phyloP scores from a whole-genome alignment of 176 grass and related monocot genomes.

The Oryza meyeriana region DNA sequence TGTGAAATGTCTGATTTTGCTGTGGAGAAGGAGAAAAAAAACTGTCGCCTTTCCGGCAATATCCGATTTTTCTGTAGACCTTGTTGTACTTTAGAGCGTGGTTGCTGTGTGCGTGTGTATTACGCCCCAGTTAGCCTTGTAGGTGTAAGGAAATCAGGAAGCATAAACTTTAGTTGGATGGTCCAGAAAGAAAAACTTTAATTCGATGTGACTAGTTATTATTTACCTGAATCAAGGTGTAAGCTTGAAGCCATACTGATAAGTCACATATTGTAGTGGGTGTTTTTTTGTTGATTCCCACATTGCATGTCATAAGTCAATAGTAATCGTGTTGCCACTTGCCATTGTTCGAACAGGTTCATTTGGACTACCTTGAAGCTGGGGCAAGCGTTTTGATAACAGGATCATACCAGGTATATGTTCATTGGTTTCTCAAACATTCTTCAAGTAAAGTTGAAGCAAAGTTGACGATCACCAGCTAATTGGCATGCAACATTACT shows the following conservation, averaged over 20 bases:
- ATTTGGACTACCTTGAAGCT: conserved; percentile 83
- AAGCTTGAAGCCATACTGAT: not conserved
- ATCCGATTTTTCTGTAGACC: not conserved
- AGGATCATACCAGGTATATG: conserved; percentile 82
- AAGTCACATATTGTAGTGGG: not conserved
- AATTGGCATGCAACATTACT: not conserved
- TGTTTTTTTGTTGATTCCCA: not conserved
- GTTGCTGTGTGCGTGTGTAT: not conserved
- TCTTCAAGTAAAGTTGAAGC: not conserved
- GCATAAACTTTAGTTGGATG: not conserved
- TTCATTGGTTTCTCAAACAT: not conserved
- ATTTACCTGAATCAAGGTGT: not conserved
- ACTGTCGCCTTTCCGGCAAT: not conserved
- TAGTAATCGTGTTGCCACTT: conserved; percentile 30
- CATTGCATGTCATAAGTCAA: conserved; percentile 10
- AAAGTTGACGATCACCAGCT: not conserved
- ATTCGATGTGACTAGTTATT: too few species aligned
- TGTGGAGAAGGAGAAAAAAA: not conserved
- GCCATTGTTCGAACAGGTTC: conserved; percentile 56
- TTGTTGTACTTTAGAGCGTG: not conserved
- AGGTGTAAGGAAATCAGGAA: not conserved
- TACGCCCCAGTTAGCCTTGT: not conserved
- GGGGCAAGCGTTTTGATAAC: conserved; percentile 75
- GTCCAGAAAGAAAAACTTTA: too few species aligned
- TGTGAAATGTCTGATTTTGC: not conserved